A percentile compares a stretch with the other conserved stretches of the same genome.
These are phyloP conservation scores for Coemansia sp. DNA, from an alignment of 192 early-diverging fungal species.

Conservation along the genomic window DNA sequence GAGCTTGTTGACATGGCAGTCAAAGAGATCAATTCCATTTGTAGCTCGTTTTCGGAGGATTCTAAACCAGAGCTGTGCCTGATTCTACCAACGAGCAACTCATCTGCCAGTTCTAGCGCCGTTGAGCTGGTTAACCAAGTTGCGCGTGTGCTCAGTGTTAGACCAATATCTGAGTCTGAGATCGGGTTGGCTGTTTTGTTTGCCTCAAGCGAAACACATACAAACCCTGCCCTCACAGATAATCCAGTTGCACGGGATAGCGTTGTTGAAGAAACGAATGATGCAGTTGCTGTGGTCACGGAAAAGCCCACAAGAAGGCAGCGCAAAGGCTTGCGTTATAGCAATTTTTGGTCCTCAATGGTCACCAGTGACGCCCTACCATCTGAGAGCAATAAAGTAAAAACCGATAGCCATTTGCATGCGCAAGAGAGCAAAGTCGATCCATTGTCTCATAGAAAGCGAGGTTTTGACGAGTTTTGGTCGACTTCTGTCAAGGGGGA, in stretches of 20 bases:
- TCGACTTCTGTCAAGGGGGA: not conserved
- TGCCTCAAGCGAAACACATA: conserved; percentile 27
- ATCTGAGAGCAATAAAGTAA: not conserved
- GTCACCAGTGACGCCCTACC: not conserved
- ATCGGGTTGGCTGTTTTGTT: conserved; percentile 38
- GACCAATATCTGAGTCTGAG: conserved; percentile 44
- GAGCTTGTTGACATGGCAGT: not conserved
- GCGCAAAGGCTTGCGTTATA: conserved; percentile 13
- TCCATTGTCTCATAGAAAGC: conserved; percentile 1
- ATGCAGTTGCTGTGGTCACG: not conserved
- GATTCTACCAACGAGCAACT: not conserved
- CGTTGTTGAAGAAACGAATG: too few species aligned
- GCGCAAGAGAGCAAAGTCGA: not conserved
- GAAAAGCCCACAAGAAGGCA: not conserved
- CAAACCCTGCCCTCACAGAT: conserved; percentile 12
- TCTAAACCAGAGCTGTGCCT: not conserved
- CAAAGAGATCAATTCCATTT: not conserved
- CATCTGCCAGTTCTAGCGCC: not conserved
- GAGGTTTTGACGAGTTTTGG: conserved; percentile 18
- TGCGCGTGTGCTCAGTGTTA: conserved; percentile 11
- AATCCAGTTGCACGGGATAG: not conserved
- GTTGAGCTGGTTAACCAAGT: conserved; percentile 4
- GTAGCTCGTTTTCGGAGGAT: not conserved
- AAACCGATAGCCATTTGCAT: not conserved
- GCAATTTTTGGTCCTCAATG: conserved; percentile 25